Evolutionary conservation across 495 filamentous ascomycete species (phyloP), one percentile per base, ranked within the genome.

Genomic region (Xanthoparmelia taractica): DNA sequence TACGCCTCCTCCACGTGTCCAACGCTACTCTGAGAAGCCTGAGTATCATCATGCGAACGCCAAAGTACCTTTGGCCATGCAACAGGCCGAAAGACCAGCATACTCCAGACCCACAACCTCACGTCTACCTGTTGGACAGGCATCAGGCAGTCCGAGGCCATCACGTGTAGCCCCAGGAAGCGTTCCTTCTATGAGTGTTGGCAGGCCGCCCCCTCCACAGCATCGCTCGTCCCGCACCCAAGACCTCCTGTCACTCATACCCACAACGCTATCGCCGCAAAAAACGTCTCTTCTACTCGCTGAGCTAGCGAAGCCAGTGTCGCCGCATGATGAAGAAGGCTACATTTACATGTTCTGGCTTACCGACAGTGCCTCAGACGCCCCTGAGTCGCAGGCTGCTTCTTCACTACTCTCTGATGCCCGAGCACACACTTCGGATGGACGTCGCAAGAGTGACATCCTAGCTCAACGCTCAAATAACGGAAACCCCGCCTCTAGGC

Each of bases 321-420:
- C 89, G 5, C 75, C 74, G 8, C 75, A 78, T 47, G 94, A 97
- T 68, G 90, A 95, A 55, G 80, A 90, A 52, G 94, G 94, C 43
- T 98, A 91, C 71, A 97, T 97, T 67, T 98, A 98, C 79, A 94
- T 98, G 68, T 98, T 97, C 81, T 96, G 92, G 91, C 78, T 96
- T 7, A 85, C 81, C 60, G 80, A 73, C n/a, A 65, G 68, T 1
- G 47, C 57, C 37, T 27, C 50, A 15, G 66, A 75, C 10, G 76
- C 79, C 2, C 80, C 84, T 18, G 80, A 85, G 0, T 74, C 74
- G 8, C 82, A 86, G 36, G 79, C 81, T 31, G 88, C 85, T 4
- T 78, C 78, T 8, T 81, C 81, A 10, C 79, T 89, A 12, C 79
- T 89, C 18, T 76, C 83, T 0, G 61, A 64, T 7, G 25, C 36